These are phyloP conservation scores for Cardamine occulta DNA, from an alignment of 345 rosid genomes.

Conservation along the genomic window DNA sequence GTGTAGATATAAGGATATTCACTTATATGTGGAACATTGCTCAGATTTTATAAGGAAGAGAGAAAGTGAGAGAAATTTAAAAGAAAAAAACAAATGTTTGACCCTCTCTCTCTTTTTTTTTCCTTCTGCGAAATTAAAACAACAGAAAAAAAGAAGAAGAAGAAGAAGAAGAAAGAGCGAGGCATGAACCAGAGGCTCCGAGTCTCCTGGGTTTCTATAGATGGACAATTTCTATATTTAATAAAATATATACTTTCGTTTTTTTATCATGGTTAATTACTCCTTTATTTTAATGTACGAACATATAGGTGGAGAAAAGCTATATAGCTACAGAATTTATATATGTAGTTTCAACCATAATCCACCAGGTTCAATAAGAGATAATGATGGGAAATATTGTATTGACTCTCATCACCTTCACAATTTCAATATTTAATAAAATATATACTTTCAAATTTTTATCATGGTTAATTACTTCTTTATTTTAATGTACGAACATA, in stretches of 20 bases:
- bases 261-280: constrained; percentile 3
- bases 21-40: constrained; percentile 23
- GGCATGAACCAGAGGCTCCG: constrained; percentile 35
- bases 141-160: not conserved
- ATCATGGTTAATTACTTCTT: constrained; percentile 1
- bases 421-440: constrained; percentile 21
- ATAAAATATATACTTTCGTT: not conserved
- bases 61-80: not conserved
- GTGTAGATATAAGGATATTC: constrained; percentile 20
- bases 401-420: no score
- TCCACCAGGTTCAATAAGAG: not conserved
- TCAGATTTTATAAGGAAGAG: constrained; percentile 32
- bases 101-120: constrained; percentile 16
- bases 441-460: not conserved
- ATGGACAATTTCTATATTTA: constrained; percentile 29
- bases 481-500: not conserved
- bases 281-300: not conserved
- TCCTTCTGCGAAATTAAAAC: not conserved
- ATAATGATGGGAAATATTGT: no score
- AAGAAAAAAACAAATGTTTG: not conserved
- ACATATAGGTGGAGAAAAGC: not conserved
- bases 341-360: constrained; percentile 18
- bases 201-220: constrained; percentile 42
- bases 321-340: constrained; percentile 3
- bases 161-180: constrained; percentile 30